Evolutionary conservation across 192 early-diverging fungal genomes (phyloP).

Genomic region (Glomus cerebriforme): DNA sequence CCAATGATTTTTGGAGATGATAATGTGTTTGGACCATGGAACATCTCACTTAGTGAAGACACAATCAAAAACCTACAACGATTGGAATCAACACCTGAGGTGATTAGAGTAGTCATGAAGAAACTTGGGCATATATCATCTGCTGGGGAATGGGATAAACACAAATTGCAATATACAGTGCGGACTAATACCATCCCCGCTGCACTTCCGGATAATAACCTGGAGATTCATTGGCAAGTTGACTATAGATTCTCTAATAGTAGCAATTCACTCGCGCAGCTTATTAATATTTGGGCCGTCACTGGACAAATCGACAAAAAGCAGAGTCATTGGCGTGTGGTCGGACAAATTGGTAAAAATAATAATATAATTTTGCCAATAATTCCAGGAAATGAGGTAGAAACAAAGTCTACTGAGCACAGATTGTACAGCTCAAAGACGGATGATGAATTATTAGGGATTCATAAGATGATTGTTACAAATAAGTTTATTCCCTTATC

Average conservation of each 20-base stretch:
- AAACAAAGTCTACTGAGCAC: neutral
- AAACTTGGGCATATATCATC: constrained; percentile 23
- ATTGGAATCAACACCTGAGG: neutral
- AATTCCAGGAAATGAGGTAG: neutral
- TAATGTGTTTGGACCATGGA: constrained; percentile 21
- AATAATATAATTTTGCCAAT: constrained; percentile 7
- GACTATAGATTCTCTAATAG: constrained; percentile 8
- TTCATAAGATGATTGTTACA: constrained; percentile 27
- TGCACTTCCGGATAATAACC: neutral
- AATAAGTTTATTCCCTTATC: constrained; percentile 28
- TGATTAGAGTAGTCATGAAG: constrained; percentile 13
- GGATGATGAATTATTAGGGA: neutral
- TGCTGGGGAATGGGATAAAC: constrained; percentile 2
- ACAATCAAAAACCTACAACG: constrained; percentile 8
- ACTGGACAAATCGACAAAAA: too few relatives aligned
- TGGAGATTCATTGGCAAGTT: constrained; percentile 23
- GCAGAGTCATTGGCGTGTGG: neutral
- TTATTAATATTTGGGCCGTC: constrained; percentile 16
- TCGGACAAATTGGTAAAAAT: neutral
- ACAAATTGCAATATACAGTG: neutral
- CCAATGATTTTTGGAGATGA: neutral
- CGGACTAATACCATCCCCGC: neutral
- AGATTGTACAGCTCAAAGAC: neutral
- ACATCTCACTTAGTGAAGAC: constrained; percentile 7
- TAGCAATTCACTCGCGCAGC: neutral